Evolutionary conservation across 371 early-diverging fungal species (phyloP), one percentile per base, ranked within the genome.

Genomic region (Entomophthora muscae): DNA sequence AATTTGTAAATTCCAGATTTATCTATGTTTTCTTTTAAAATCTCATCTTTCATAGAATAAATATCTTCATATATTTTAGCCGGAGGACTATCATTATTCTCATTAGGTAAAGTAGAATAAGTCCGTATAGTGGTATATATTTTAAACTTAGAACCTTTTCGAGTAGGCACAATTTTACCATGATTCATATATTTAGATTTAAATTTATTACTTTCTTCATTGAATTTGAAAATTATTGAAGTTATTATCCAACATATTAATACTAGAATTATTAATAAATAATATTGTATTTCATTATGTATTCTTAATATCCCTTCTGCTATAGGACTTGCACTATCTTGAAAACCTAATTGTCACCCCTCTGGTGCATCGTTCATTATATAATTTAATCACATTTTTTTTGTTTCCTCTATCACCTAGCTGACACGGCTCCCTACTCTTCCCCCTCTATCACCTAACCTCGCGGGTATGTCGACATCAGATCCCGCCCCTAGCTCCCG

Each of bases 281-380:
- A 51, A 51, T 51, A 51, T 51, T 12, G 51, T 51, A 51, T 51
- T 51, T 51, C 51, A 51, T 51, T 51, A 51, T 51, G 51, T 51
- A 51, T 51, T 21, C 51, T 51, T 51, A 51, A 51, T 51, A 51
- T 51, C n/a, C 51, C 51, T 51, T 51, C 51, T 7, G 51, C 51
- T 51, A 51, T 51, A 12, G 51, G 51, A 51, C 51, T 51, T 51
- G 51, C 51, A 51, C 51, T 51, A 51, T 51, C 51, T 51, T 51
- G 51, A 51, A 51, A 51, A 12, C 51, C 51, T 51, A 51, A 12
- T 51, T 51, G 51, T 21, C 51, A 51, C n/a, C 12, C 12, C n/a
- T 51, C 51, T 51, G 51, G 51, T 51, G 51, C 51, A 21, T 51
- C 51, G n/a, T 51, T 51, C n/a, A 51, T 21, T 57, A 42, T 63